Base-by-base conservation (phyloP, 768 basidiomycete species). In the Tricholoma bakamatsutake region DNA sequence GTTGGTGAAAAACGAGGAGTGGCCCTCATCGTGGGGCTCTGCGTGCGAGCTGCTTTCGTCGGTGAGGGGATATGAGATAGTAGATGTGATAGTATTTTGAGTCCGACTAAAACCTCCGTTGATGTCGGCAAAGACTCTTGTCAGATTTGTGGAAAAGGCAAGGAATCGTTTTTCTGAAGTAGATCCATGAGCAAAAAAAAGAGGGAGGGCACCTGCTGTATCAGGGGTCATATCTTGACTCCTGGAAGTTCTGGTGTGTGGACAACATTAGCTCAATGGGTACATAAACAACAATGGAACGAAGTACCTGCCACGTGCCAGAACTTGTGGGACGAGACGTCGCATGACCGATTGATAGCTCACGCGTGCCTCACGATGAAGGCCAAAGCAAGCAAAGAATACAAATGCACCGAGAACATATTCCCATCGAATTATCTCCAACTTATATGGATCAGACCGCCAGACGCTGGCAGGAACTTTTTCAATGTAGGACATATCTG, bases 381-480 rank as follows among this genome's bases (percentile, higher is more conserved):
- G 78, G 2, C 84, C 85, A 62, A 88, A 88, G 71, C 83, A 80
- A n/a, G 66, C 66, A 62, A 87, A 88, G 72, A 87, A 87, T 40
- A 79, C 11, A 56, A 84, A 66, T 2, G 81, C 78, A 58, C 76
- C 79, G 34, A 74, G 57, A 7, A 81, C 58, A 15, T 71, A 61
- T 24, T 71, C 50, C 82, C 34, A 35, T 4, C 34, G 34, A 35
- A 12, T 35, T 35, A 35, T 35, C 34, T 35, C 34, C 34, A 35
- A 11, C 10, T 11, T 13, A 11, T 13, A 35, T 13, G 54, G 56
- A 56, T 69, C 55, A 17, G 54, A n/a, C 47, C 69, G 71, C 82
- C 83, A 84, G 33, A 74, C 10, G 50, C 72, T 50, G 4, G 72
- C 65, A 0, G 80, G 79, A 50, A 75, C 48, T 46, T 70, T 69